Evolutionary conservation across 257 asterid species (phyloP), one percentile per base, ranked within the genome.

Genomic region (Solanum commersonii): DNA sequence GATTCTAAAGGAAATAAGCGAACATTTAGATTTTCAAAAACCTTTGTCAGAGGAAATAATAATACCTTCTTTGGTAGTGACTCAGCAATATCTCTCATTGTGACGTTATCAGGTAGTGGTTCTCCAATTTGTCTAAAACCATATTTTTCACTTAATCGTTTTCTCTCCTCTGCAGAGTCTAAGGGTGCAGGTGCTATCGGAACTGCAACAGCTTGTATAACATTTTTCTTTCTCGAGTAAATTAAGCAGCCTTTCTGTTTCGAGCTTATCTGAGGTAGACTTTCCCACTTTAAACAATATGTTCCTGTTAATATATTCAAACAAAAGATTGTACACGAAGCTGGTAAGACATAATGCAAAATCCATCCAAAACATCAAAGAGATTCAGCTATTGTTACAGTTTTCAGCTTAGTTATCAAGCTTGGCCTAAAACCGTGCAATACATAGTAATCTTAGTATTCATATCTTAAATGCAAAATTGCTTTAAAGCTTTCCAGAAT

Each of bases 71-170:
- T 95, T 3, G 99, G 99, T 87, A 97, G 95, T 20, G 98, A 94
- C 18, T 96, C 98, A 34, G 87, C 78, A 84, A 96, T 94, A 89
- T 96, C 96, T 89, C 94, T 96, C 85, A 97, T 40, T 9, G 98
- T 94, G 63, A 96, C 93, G 40, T 91, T 91, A 87, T 93, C 97
- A 9, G 99, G 99, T 90, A 97, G 95, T 23, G 98, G 95, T 89
- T 97, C 99, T 89, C 98, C 99, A 87, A 96, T 97, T 89, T 97
- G 92, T 79, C 94, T 93, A 91, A 97, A 95, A 52, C 99, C 99
- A 78, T 96, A 97, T 46, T 93, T 92, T 90, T 94, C 92, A 81
- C 92, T 86, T 88, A 96, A 90, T 86, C 87, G 88, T 74, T 93
- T 90, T 71, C 99, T 91, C 20, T 91, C 77, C 89, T 93, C 96